phyloP scores from a whole-genome alignment of 2,329 filamentous ascomycete genomes.

The Hypoxylon sp. region DNA sequence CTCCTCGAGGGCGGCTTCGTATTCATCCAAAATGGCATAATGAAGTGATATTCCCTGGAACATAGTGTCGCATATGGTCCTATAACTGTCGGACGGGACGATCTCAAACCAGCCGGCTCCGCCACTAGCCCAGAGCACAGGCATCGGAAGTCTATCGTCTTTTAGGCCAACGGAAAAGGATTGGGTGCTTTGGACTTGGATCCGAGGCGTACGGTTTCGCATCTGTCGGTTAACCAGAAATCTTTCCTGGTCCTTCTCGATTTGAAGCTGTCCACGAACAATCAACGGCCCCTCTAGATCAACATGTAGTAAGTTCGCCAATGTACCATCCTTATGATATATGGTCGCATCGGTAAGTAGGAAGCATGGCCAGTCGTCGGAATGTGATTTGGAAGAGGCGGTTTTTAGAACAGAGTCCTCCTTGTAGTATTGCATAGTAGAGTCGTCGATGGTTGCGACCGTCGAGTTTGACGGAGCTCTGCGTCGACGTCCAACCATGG shows the following conservation, averaged over 20 bases:
- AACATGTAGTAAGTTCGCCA: slow-evolving; percentile 69
- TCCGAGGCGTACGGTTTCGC: slow-evolving; percentile 46
- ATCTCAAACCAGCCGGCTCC: slow-evolving; percentile 75
- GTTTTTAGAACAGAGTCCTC: slow-evolving; percentile 51
- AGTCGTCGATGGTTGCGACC: slow-evolving; percentile 53
- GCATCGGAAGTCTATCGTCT: slow-evolving; percentile 58
- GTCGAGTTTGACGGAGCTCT: slow-evolving; percentile 57
- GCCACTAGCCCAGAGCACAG: slow-evolving; percentile 72
- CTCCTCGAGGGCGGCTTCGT: slow-evolving; percentile 52
- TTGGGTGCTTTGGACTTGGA: slow-evolving; percentile 63
- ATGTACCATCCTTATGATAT: slow-evolving; percentile 62
- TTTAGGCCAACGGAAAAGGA: slow-evolving; percentile 63
- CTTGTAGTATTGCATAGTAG: slow-evolving; percentile 44
- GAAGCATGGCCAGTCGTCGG: slow-evolving; percentile 68
- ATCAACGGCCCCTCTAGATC: slow-evolving; percentile 67
- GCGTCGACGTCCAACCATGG: slow-evolving; percentile 50
- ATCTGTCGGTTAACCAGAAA: slow-evolving; percentile 46
- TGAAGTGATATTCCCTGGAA: slow-evolving; percentile 70
- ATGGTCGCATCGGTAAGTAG: slow-evolving; percentile 68
- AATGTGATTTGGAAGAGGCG: slow-evolving; percentile 45
- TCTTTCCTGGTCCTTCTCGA: slow-evolving; percentile 54
- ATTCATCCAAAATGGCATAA: slow-evolving; percentile 68
- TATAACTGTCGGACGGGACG: slow-evolving; percentile 65
- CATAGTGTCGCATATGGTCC: slow-evolving; percentile 65
- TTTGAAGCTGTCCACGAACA: slow-evolving; percentile 66